A percentile compares a stretch with the other conserved stretches of the same genome.
Evolutionary conservation across 2,329 filamentous ascomycete species (phyloP).

Genomic region (Trichothecium roseum): DNA sequence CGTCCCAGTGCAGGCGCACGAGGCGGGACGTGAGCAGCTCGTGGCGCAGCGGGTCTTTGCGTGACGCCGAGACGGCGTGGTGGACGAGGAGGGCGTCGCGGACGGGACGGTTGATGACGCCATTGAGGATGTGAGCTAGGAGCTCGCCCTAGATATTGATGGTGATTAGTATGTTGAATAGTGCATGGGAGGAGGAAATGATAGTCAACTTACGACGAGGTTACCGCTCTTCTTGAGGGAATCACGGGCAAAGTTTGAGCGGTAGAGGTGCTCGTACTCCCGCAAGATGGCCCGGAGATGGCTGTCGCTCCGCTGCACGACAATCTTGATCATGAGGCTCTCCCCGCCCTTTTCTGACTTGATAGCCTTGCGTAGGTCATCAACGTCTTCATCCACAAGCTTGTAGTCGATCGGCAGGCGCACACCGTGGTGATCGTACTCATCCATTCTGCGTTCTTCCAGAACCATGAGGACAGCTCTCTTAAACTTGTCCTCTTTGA

Average conservation of each 20-base stretch:
- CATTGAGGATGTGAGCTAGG: slow-evolving; percentile 89
- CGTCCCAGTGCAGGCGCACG: slow-evolving; percentile 88
- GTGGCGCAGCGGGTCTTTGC: slow-evolving; percentile 61
- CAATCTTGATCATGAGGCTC: slow-evolving; percentile 75
- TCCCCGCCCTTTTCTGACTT: slow-evolving; percentile 73
- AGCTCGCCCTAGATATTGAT: slow-evolving; percentile 66
- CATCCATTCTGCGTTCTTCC: slow-evolving; percentile 75
- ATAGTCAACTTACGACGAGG: slow-evolving; percentile 63
- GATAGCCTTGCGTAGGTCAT: slow-evolving; percentile 57
- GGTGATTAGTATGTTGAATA: slow-evolving; percentile 5
- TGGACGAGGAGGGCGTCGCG: slow-evolving; percentile 85
- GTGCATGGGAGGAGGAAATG: slow-evolving; percentile 1
- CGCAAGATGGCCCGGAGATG: slow-evolving; percentile 74
- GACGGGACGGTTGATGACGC: slow-evolving; percentile 89
- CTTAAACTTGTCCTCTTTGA: slow-evolving; percentile 95
- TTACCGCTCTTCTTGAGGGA: slow-evolving; percentile 85
- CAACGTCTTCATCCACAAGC: slow-evolving; percentile 61
- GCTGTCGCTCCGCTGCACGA: slow-evolving; percentile 67
- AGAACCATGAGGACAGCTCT: slow-evolving; percentile 75
- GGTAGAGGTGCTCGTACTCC: slow-evolving; percentile 63
- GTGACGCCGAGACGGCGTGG: slow-evolving; percentile 72
- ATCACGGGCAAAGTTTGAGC: slow-evolving; percentile 76
- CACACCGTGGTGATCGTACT: slow-evolving; percentile 56
- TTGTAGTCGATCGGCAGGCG: slow-evolving; percentile 45
- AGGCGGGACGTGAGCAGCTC: slow-evolving; percentile 83